Percentiles rank a stretch among this genome's conserved stretches.
Evolutionary conservation across 1,284 basidiomycete genomes (phyloP).

Genomic region (Cutaneotrichosporon cutaneum): DNA sequence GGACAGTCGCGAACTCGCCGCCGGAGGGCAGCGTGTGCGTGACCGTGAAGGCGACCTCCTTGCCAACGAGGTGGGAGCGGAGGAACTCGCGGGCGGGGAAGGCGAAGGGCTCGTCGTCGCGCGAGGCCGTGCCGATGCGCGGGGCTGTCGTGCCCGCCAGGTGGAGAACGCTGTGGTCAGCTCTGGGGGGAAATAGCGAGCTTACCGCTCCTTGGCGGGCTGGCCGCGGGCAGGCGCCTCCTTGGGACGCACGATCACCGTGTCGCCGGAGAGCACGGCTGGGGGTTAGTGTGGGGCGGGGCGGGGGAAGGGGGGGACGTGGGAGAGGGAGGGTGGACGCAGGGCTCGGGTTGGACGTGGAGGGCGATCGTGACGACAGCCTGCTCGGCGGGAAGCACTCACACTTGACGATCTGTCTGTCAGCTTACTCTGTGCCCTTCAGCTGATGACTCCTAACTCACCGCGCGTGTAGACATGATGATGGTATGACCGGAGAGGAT

Average conservation of each 20-base stretch:
- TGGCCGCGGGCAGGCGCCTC: conserved; percentile 75
- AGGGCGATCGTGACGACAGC: neutral
- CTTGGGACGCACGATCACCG: conserved; percentile 71
- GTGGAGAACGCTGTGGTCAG: conserved; percentile 68
- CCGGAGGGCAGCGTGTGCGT: conserved; percentile 44
- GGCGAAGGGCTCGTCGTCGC: conserved; percentile 90
- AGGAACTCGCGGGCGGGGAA: conserved; percentile 92
- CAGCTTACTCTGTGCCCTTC: conserved; percentile 9
- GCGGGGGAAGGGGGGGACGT: no score
- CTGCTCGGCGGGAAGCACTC: conserved; percentile 11
- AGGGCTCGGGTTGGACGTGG: neutral
- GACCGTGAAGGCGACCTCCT: conserved; percentile 61
- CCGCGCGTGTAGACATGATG: conserved; percentile 48
- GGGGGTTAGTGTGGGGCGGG: conserved; percentile 16
- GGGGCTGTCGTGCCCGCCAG: conserved; percentile 80
- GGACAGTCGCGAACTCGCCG: conserved; percentile 50
- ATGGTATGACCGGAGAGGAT: neutral
- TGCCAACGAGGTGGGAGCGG: conserved; percentile 78
- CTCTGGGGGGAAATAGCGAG: neutral
- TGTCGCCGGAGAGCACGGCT: conserved; percentile 88
- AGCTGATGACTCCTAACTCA: conserved; percentile 26
- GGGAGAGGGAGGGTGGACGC: no score
- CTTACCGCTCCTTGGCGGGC: conserved; percentile 79
- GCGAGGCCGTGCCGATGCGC: conserved; percentile 69
- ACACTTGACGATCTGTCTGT: conserved; percentile 51